These are phyloP conservation scores for Fraxinus cuspidata DNA, from an alignment of 257 asterid genomes.

Conservation along the genomic window DNA sequence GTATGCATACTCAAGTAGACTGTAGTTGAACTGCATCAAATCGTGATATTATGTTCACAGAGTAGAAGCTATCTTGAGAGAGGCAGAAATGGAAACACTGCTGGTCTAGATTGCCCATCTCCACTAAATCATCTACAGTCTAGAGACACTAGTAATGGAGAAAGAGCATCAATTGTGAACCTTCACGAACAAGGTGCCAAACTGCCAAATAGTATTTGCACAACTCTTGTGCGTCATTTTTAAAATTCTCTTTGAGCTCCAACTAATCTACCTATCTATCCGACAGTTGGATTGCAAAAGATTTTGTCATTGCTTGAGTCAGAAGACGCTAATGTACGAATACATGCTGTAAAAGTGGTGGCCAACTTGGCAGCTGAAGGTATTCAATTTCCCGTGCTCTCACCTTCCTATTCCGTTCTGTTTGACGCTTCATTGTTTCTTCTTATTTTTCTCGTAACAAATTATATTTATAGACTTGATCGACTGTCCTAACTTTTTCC, in stretches of 20 bases:
- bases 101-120: slow-evolving; percentile 56
- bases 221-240: slow-evolving; percentile 15
- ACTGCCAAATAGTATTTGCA: slow-evolving; percentile 48
- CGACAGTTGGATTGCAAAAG: slow-evolving; percentile 93
- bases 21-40: slow-evolving; percentile 11
- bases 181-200: slow-evolving; percentile 99
- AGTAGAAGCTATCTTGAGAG: slow-evolving; percentile 60
- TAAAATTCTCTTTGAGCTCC: slow-evolving; percentile 18
- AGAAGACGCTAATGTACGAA: slow-evolving; percentile 84
- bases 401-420: slow-evolving; percentile 14
- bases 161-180: slow-evolving; percentile 76
- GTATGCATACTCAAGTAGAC: slow-evolving; percentile 7
- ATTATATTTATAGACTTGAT: slow-evolving; percentile 5
- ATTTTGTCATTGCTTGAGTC: slow-evolving; percentile 93
- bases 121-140: slow-evolving; percentile 61
- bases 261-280: slow-evolving; percentile 25
- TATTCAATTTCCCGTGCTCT: slow-evolving; percentile 33
- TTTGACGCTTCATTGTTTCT: slow-evolving; percentile 7
- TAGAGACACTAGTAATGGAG: slow-evolving; percentile 74
- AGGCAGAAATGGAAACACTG: slow-evolving; percentile 56
- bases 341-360: slow-evolving; percentile 98
- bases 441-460: slow-evolving; percentile 1
- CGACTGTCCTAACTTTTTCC: background rate
- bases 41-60: slow-evolving; percentile 41
- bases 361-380: slow-evolving; percentile 99